Conservation (phyloP, 805 yeast genomes). For the Kodamaea kakaduensis region DNA sequence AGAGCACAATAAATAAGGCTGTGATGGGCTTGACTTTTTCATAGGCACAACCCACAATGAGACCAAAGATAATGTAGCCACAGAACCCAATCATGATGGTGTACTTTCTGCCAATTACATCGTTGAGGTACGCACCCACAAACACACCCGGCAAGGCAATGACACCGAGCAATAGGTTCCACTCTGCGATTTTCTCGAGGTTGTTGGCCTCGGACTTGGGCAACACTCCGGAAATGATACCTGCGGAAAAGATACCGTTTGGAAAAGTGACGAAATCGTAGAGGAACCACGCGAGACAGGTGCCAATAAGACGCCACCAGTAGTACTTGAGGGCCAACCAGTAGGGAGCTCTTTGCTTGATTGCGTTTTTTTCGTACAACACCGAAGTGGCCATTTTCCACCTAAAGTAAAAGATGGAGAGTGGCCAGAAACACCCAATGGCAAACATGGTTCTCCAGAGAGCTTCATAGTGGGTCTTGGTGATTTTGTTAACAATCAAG, state of each 20-base stretch:
- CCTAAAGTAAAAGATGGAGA: constrained; percentile 68
- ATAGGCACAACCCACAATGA: constrained; percentile 65
- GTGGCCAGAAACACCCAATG: constrained; percentile 64
- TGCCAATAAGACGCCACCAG: constrained; percentile 66
- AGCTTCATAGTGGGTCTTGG: constrained; percentile 38
- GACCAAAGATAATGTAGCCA: constrained; percentile 69
- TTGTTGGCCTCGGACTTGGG: constrained; percentile 26
- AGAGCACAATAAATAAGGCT: constrained; percentile 64
- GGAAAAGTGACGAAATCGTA: constrained; percentile 82
- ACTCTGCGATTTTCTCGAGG: constrained; percentile 60
- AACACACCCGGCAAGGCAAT: constrained; percentile 71
- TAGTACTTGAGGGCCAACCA: constrained; percentile 58
- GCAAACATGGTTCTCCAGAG: constrained; percentile 71
- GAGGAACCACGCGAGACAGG: constrained; percentile 74
- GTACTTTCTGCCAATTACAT: constrained; percentile 64
- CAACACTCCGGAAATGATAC: constrained; percentile 52
- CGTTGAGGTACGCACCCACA: constrained; percentile 63
- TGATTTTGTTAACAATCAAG: constrained; percentile 61
- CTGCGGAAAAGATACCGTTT: constrained; percentile 63
- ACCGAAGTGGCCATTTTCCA: constrained; percentile 64
- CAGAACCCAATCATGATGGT: constrained; percentile 67
- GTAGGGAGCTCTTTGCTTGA: constrained; percentile 51
- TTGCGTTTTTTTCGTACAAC: constrained; percentile 61
- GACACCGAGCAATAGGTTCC: constrained; percentile 65
- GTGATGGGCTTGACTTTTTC: constrained; percentile 52